Percentiles rank a stretch among this genome's conserved stretches.
These are phyloP conservation scores for Malus orientalis DNA, from an alignment of 306 rosid genomes.

Conservation along the genomic window DNA sequence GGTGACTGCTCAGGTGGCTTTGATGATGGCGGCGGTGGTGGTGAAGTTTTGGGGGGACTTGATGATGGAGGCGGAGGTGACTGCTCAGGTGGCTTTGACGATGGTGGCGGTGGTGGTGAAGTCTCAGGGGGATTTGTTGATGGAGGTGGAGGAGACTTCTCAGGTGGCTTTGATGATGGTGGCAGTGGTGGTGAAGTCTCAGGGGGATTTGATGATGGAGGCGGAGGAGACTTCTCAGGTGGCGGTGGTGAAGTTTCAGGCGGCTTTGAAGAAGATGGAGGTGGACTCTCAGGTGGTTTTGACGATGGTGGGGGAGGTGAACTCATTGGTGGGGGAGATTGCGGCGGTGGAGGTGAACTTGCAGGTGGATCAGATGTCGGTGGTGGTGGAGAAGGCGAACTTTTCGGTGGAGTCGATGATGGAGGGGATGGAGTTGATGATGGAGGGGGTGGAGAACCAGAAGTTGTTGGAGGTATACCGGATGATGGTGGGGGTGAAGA, in stretches of 20 bases:
- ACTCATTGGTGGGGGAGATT: slow-evolving; percentile 6
- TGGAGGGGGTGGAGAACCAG: slow-evolving; percentile 1
- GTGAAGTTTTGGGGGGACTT: slow-evolving; percentile 9
- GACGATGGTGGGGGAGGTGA: slow-evolving; percentile 29
- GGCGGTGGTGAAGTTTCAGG: no score
- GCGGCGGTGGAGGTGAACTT: slow-evolving; percentile 22
- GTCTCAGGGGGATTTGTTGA: no score
- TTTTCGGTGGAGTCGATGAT: slow-evolving; percentile 15
- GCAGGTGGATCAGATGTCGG: slow-evolving; percentile 17
- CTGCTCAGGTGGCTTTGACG: no score
- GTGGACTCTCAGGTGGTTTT: slow-evolving; percentile 10
- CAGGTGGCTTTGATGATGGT: no score
- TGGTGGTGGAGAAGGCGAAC: slow-evolving; percentile 6
- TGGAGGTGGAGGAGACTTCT: no score
- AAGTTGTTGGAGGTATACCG: slow-evolving; percentile 3
- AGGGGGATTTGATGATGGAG: no score
- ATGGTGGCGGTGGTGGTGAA: no score
- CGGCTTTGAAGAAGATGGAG: no score
- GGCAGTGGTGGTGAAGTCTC: no score
- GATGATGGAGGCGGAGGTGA: slow-evolving; percentile 1
- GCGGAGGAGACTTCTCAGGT: no score
- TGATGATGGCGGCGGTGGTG: slow-evolving; percentile 29
- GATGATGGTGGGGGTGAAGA: slow-evolving; percentile 11
- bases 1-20: slow-evolving; percentile 18
- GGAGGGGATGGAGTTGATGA: slow-evolving; percentile 9